A percentile compares a stretch with the other conserved stretches of the same genome.
phyloP scores from a whole-genome alignment of 1,284 basidiomycete genomes.

The Puccinia novopanici region DNA sequence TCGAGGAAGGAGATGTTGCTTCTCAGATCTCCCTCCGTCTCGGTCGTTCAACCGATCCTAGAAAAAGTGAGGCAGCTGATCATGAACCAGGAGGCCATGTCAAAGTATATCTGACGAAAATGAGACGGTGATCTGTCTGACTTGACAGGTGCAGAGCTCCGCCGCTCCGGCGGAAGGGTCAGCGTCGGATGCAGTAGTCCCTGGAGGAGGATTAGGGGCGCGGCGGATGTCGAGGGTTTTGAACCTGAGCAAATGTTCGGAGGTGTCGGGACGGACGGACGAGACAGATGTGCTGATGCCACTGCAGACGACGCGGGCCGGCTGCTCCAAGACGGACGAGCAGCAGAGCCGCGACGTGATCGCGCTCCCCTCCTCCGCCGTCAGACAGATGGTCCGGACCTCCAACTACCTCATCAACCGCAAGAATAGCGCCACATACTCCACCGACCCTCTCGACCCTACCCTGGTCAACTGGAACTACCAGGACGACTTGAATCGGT shows the following conservation, averaged over 20 bases:
- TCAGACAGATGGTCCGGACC: conserved; percentile 26
- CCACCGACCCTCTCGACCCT: not conserved
- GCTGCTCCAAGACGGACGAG: not conserved
- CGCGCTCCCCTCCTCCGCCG: conserved; percentile 16
- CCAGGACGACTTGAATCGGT: conserved; percentile 19
- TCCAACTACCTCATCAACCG: conserved; percentile 25
- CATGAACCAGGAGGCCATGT: not conserved
- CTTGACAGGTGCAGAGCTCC: not conserved
- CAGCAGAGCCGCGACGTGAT: not conserved
- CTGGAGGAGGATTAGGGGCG: not conserved
- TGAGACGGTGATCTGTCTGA: no score
- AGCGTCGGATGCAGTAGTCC: not conserved
- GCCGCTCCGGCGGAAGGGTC: not conserved
- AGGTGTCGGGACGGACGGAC: not conserved
- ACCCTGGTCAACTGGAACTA: conserved; percentile 5
- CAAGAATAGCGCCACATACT: conserved; percentile 25
- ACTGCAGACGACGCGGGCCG: not conserved
- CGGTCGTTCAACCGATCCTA: not conserved
- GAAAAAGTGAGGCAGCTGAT: conserved; percentile 7
- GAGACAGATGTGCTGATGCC: conserved; percentile 14
- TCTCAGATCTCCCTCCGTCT: conserved; percentile 32
- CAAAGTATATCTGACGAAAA: no score
- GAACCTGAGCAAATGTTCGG: conserved; percentile 5
- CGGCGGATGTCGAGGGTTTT: conserved; percentile 8
- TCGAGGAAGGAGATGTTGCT: conserved; percentile 16